phyloP scores from a whole-genome alignment of 257 asterid species.

The Oldenlandia corymbosa region DNA sequence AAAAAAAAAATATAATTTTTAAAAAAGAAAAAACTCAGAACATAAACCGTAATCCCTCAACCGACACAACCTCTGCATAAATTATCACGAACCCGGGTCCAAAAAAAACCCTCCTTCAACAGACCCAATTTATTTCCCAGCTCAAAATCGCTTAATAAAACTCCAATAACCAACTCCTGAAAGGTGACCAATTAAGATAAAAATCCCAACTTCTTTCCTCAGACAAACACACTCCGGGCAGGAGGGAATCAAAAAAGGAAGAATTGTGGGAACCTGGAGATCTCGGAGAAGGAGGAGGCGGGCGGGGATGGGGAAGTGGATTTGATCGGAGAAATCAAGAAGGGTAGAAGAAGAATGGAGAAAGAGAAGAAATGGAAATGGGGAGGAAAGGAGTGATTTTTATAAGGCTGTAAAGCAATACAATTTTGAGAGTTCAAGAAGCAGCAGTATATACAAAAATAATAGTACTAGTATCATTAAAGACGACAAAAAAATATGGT shows the following conservation, averaged over 20 bases:
- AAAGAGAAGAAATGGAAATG: background rate
- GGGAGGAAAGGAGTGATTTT: slow-evolving; percentile 1
- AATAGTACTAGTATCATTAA: background rate
- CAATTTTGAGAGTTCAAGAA: no score
- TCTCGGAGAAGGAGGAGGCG: background rate
- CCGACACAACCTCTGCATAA: slow-evolving; percentile 8
- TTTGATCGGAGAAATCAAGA: slow-evolving; percentile 5
- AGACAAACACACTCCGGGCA: background rate
- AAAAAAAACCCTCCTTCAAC: background rate
- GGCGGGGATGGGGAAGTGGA: background rate
- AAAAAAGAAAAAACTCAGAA: background rate
- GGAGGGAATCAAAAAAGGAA: background rate
- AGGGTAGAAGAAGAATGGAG: background rate
- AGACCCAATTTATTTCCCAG: background rate
- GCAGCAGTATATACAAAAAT: no score
- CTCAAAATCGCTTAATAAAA: background rate
- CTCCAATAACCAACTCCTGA: background rate
- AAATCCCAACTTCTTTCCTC: slow-evolving; percentile 1
- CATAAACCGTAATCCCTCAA: background rate
- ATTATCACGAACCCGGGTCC: background rate
- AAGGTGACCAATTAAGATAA: background rate
- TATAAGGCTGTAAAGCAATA: background rate
- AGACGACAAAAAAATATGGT: background rate
- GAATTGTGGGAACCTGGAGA: background rate
- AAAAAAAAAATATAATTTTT: background rate